Conservation (phyloP, 2,329 filamentous ascomycete genomes). For the Monosporascus sp. region DNA sequence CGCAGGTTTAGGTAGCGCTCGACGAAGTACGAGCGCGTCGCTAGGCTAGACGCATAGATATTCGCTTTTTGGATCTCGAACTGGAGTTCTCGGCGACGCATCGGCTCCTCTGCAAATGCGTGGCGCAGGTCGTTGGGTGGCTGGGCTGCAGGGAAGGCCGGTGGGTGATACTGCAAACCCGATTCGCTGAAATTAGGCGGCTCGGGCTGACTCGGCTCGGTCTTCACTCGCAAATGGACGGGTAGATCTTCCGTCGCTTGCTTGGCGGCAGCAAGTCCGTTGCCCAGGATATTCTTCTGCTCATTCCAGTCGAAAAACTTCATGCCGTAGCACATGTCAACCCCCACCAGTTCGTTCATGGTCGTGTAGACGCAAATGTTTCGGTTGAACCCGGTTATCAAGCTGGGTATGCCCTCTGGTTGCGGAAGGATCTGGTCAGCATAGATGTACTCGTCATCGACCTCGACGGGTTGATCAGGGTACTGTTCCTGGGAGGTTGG, state of each 20-base stretch:
- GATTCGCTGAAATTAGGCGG: conserved; percentile 33
- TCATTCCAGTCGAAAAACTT: conserved; percentile 71
- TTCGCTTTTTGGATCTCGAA: conserved; percentile 92
- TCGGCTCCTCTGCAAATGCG: conserved; percentile 43
- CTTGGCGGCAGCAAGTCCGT: conserved; percentile 67
- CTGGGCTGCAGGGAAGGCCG: conserved; percentile 41
- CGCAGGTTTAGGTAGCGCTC: conserved; percentile 79
- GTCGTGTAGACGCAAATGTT: conserved; percentile 74
- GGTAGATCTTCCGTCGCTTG: conserved; percentile 63
- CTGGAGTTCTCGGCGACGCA: conserved; percentile 56
- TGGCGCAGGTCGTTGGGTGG: conserved; percentile 47
- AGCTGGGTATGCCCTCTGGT: conserved; percentile 60
- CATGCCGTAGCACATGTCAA: conserved; percentile 78
- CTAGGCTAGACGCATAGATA: conserved; percentile 75
- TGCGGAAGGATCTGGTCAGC: conserved; percentile 66
- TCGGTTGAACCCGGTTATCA: conserved; percentile 75
- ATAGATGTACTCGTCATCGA: conserved; percentile 79
- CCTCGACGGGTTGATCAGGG: conserved; percentile 72
- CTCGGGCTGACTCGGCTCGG: conserved; percentile 32
- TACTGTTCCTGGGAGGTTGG: conserved; percentile 71
- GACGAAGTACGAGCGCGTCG: conserved; percentile 77
- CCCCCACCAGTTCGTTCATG: conserved; percentile 72
- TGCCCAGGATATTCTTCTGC: conserved; percentile 68
- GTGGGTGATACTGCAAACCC: conserved; percentile 47
- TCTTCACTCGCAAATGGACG: conserved; percentile 57